These are phyloP conservation scores for Penicillium sp. DNA, from an alignment of 2,329 filamentous ascomycete species.

Conservation along the genomic window DNA sequence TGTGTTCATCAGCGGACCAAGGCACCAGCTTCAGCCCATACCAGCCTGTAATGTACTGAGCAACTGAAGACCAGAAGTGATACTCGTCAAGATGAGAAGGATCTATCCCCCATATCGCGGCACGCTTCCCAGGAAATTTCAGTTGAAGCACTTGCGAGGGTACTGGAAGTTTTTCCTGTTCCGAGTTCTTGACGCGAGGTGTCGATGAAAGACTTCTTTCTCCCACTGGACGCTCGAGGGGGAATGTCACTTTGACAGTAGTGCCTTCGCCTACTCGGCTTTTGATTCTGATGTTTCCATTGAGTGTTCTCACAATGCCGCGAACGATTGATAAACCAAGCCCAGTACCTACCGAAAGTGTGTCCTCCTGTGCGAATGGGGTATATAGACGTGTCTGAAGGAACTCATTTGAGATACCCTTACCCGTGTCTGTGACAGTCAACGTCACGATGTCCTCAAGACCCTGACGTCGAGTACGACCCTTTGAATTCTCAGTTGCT, in stretches of 20 bases:
- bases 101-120: not conserved
- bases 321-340: constrained; percentile 17
- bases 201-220: not conserved
- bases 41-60: not conserved
- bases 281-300: constrained; percentile 9
- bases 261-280: constrained; percentile 7
- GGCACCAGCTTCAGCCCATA: not conserved
- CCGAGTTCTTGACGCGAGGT: not conserved
- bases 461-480: constrained; percentile 24
- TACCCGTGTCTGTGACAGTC: constrained; percentile 30
- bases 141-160: not conserved
- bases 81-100: not conserved
- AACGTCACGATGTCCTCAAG: constrained; percentile 17
- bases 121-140: not conserved
- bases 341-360: constrained; percentile 18
- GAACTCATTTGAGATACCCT: constrained; percentile 27
- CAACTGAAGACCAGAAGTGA: not conserved
- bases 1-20: not conserved
- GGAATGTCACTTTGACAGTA: not conserved
- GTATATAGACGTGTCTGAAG: constrained; percentile 18
- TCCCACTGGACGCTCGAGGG: not conserved
- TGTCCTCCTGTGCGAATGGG: constrained; percentile 21
- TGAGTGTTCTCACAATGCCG: constrained; percentile 3
- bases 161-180: not conserved
- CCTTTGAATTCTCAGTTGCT: constrained; percentile 27